A percentile compares a stretch with the other conserved stretches of the same genome.
Conservation (phyloP, 2,329 filamentous ascomycete genomes). For the Trichoderma citrinoviride region DNA sequence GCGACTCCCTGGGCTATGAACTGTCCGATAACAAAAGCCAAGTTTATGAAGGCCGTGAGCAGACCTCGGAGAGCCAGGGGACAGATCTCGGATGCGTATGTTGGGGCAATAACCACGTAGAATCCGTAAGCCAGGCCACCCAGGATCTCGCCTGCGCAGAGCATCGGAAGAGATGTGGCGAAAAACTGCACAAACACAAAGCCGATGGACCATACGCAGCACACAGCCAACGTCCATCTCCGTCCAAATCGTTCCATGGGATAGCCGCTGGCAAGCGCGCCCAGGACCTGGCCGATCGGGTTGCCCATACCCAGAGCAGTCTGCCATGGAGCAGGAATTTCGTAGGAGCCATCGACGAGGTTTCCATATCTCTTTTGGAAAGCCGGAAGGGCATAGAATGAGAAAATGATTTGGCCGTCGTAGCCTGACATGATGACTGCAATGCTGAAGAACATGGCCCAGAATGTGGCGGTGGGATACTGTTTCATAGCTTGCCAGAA, state of each 20-base stretch:
- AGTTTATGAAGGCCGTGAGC: conserved; percentile 58
- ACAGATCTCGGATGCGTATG: conserved; percentile 61
- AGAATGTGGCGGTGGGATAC: conserved; percentile 41
- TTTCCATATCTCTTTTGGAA: conserved; percentile 36
- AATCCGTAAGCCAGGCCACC: conserved; percentile 60
- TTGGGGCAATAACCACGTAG: conserved; percentile 57
- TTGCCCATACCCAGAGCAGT: conserved; percentile 46
- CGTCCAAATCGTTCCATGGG: conserved; percentile 43
- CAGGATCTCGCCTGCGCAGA: conserved; percentile 61
- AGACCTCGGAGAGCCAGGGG: conserved; percentile 57
- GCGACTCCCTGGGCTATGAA: conserved; percentile 52
- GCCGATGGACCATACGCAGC: conserved; percentile 45
- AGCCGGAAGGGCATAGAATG: conserved; percentile 38
- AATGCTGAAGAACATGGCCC: conserved; percentile 33
- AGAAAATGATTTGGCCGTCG: conserved; percentile 40
- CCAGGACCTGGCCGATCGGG: conserved; percentile 47
- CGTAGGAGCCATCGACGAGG: conserved; percentile 37
- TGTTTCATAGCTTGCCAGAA: conserved; percentile 32
- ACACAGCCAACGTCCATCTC: conserved; percentile 45
- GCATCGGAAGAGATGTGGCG: conserved; percentile 51
- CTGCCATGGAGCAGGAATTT: conserved; percentile 50
- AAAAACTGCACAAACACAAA: conserved; percentile 65
- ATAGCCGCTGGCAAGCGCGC: conserved; percentile 35
- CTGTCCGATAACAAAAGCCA: conserved; percentile 63
- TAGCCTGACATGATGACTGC: conserved; percentile 35